Conservation (phyloP, 257 asterid genomes). For the Ligustrum vulgare region DNA sequence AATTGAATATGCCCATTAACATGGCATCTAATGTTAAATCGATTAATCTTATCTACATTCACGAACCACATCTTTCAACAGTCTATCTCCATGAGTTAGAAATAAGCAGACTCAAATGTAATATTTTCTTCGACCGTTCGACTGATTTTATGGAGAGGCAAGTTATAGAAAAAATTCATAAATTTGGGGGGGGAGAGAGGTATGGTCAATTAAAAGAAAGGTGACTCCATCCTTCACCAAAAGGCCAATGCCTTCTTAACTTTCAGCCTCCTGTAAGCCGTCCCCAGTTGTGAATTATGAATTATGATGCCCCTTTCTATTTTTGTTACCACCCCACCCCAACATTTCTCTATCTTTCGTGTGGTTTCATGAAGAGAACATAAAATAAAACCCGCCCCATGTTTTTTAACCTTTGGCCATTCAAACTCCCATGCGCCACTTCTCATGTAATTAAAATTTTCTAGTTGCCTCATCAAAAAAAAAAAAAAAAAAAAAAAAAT, state of each 20-base stretch:
- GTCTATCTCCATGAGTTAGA: neutral
- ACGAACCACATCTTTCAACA: neutral
- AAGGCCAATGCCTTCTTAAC: neutral
- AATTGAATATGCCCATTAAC: neutral
- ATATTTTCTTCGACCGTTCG: neutral
- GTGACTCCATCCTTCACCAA: slow-evolving; percentile 5
- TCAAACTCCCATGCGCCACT: slow-evolving; percentile 1
- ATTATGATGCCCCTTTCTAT: neutral
- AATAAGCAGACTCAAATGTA: neutral
- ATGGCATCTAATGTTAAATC: too few relatives aligned
- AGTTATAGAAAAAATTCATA: neutral
- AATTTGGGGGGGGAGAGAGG: neutral
- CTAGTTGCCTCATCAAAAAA: neutral
- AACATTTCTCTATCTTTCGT: neutral
- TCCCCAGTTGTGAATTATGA: neutral
- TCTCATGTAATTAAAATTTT: neutral
- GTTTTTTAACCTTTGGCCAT: neutral
- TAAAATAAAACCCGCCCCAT: neutral
- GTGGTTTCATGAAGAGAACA: neutral
- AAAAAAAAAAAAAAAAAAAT: too few relatives aligned
- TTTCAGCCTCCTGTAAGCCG: neutral
- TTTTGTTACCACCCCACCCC: neutral
- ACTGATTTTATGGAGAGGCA: neutral
- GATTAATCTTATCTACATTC: neutral
- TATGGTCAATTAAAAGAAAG: neutral